Evolutionary conservation across 2,329 filamentous ascomycete genomes (phyloP).

Genomic region (Exophiala xenobiotica): DNA sequence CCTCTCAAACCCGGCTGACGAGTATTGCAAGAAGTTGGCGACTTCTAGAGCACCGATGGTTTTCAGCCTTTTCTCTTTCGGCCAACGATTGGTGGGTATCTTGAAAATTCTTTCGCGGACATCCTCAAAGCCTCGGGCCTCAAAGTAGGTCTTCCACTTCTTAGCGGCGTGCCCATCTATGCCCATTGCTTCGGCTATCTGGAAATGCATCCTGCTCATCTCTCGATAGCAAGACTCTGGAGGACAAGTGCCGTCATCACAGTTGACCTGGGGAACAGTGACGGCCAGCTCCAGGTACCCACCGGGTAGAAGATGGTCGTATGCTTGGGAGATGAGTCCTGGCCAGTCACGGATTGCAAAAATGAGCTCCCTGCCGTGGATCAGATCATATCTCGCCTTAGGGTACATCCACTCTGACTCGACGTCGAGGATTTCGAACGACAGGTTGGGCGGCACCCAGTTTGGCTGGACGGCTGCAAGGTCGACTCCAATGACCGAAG

Average conservation of each 20-base stretch:
- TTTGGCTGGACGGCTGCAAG: slow-evolving; percentile 51
- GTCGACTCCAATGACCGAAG: slow-evolving; percentile 48
- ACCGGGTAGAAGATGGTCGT: slow-evolving; percentile 33
- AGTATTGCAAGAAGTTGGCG: slow-evolving; percentile 17
- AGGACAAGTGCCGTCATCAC: slow-evolving; percentile 32
- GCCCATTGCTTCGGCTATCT: slow-evolving; percentile 18
- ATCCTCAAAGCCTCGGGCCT: slow-evolving; percentile 26
- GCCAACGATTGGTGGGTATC: slow-evolving; percentile 30
- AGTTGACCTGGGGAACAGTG: slow-evolving; percentile 22
- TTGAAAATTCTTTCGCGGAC: slow-evolving; percentile 28
- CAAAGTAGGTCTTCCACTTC: slow-evolving; percentile 2
- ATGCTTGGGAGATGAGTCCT: slow-evolving; percentile 22
- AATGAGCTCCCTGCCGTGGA: slow-evolving; percentile 32
- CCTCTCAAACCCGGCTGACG: slow-evolving; percentile 27
- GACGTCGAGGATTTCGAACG: slow-evolving; percentile 38
- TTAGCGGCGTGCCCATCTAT: slow-evolving; percentile 7
- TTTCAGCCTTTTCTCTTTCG: slow-evolving; percentile 30
- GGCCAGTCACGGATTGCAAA: slow-evolving; percentile 29
- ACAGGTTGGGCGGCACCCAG: slow-evolving; percentile 39
- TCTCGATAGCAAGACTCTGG: neutral
- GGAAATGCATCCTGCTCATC: slow-evolving; percentile 8
- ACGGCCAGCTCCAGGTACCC: slow-evolving; percentile 34
- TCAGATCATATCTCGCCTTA: slow-evolving; percentile 35
- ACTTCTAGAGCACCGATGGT: slow-evolving; percentile 24
- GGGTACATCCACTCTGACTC: slow-evolving; percentile 36